Percentiles rank a stretch among this genome's conserved stretches.
Evolutionary conservation across 257 asterid species (phyloP).

Genomic region (Solanum okadae): DNA sequence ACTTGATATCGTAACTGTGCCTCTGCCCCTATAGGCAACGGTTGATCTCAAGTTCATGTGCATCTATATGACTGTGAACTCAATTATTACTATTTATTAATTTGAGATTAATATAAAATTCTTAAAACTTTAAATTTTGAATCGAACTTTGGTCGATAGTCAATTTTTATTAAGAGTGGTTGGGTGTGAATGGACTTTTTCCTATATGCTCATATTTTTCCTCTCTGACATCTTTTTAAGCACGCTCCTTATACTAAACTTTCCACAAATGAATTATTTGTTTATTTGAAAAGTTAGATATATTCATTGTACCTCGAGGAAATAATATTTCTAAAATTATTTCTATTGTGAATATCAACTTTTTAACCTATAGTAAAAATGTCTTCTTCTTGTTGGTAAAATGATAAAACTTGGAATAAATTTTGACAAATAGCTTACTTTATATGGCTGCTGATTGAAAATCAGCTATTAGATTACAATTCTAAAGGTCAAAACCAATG

Average conservation of each 20-base stretch:
- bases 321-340: not conserved
- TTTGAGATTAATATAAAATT: not conserved
- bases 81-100: not conserved
- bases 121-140: not conserved
- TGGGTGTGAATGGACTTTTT: not conserved
- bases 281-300: not conserved
- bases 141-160: not conserved
- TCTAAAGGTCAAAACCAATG: not conserved
- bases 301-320: not conserved
- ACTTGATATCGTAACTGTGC: not conserved
- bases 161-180: not conserved
- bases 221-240: not conserved
- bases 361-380: not conserved
- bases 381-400: not conserved
- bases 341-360: not conserved
- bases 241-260: not conserved
- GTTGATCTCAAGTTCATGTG: not conserved
- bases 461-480: too few relatives aligned
- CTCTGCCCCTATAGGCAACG: not conserved
- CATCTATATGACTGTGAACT: not conserved
- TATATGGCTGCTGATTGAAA: too few relatives aligned
- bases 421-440: not conserved
- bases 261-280: not conserved
- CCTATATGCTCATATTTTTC: not conserved
- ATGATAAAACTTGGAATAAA: not conserved